A percentile compares a stretch with the other conserved stretches of the same genome.
Conservation (phyloP, 768 basidiomycete genomes). For the Arthromyces matolae region DNA sequence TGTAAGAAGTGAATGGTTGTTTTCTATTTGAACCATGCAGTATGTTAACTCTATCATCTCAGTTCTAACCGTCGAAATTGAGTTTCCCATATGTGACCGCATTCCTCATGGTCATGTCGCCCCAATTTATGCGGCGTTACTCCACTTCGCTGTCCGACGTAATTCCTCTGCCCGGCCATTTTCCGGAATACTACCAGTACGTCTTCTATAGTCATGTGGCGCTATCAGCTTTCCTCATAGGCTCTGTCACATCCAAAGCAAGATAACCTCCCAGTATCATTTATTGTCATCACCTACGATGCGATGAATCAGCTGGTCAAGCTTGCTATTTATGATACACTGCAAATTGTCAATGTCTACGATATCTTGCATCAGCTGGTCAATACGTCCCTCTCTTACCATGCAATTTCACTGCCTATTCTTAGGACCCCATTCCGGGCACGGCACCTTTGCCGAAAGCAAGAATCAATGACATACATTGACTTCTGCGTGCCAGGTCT, state of each 20-base stretch:
- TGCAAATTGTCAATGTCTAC: neutral
- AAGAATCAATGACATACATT: neutral
- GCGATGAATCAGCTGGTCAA: too few relatives aligned
- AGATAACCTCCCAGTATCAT: too few relatives aligned
- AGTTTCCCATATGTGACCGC: too few relatives aligned
- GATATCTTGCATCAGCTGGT: constrained; percentile 1
- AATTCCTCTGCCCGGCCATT: constrained; percentile 18
- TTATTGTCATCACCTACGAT: too few relatives aligned
- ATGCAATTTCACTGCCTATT: neutral
- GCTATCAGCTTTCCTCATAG: neutral
- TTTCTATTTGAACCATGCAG: too few relatives aligned
- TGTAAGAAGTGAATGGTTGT: too few relatives aligned
- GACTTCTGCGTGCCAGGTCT: neutral
- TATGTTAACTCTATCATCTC: too few relatives aligned
- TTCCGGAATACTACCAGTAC: constrained; percentile 12
- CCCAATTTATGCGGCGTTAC: neutral
- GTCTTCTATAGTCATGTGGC: neutral
- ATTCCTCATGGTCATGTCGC: too few relatives aligned
- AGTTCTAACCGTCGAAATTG: too few relatives aligned
- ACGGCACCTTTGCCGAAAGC: constrained; percentile 1
- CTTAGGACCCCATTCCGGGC: neutral
- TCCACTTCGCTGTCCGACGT: constrained; percentile 5
- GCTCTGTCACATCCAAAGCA: too few relatives aligned
- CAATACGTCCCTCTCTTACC: neutral
- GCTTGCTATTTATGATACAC: too few relatives aligned